These are phyloP conservation scores for Alternaria burnsii DNA, from an alignment of 2,329 filamentous ascomycete genomes.

Conservation along the genomic window DNA sequence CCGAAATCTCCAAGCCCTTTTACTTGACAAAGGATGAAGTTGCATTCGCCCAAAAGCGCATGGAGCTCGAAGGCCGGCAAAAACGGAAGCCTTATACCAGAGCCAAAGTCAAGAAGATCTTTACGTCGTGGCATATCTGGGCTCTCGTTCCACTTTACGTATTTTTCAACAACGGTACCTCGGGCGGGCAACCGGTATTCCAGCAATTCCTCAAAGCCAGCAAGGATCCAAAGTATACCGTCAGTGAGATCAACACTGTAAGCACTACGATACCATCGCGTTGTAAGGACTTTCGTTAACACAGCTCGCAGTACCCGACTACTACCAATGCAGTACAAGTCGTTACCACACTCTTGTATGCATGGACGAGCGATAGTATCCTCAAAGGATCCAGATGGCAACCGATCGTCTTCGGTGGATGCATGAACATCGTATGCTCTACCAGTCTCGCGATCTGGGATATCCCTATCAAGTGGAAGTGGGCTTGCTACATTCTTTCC, in stretches of 20 bases:
- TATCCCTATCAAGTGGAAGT: constrained; percentile 62
- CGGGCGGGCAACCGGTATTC: constrained; percentile 10
- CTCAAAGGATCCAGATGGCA: constrained; percentile 29
- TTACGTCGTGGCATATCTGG: constrained; percentile 20
- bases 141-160: constrained; percentile 18
- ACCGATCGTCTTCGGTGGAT: constrained; percentile 29
- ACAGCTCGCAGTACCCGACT: constrained; percentile 26
- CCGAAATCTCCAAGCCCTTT: constrained; percentile 27
- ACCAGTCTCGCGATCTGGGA: constrained; percentile 25
- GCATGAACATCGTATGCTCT: constrained; percentile 29
- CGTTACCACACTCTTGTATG: constrained; percentile 28
- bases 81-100: constrained; percentile 8
- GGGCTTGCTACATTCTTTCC: constrained; percentile 68
- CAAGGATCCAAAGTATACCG: constrained; percentile 22
- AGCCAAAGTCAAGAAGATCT: constrained; percentile 16
- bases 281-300: neutral
- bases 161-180: constrained; percentile 12
- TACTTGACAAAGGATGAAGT: constrained; percentile 13
- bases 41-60: constrained; percentile 24
- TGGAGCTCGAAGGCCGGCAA: neutral
- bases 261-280: neutral
- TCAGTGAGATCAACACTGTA: constrained; percentile 28
- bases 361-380: constrained; percentile 32
- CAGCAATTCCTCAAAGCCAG: constrained; percentile 30
- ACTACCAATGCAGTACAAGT: constrained; percentile 31